Conservation (phyloP, 768 basidiomycete species). For the Agrocybe pediades region DNA sequence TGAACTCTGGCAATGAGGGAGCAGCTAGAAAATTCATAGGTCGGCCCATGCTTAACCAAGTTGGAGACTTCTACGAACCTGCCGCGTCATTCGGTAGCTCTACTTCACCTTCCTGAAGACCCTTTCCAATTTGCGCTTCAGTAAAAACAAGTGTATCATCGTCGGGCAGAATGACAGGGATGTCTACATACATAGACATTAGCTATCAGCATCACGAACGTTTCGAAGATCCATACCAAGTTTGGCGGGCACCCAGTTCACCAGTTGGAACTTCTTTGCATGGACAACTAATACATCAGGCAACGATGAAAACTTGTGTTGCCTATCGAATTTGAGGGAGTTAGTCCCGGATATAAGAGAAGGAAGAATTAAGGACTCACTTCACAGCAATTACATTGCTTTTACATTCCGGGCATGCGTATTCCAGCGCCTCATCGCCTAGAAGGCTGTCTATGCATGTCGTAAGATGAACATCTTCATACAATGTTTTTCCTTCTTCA, state of each 20-base stretch:
- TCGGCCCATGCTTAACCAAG: not conserved
- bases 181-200: constrained; percentile 54
- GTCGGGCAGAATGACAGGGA: constrained; percentile 74
- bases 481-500: constrained; percentile 63
- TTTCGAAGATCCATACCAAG: constrained; percentile 57
- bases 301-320: constrained; percentile 79
- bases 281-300: constrained; percentile 89
- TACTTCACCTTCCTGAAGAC: constrained; percentile 68
- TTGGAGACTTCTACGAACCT: constrained; percentile 17
- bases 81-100: constrained; percentile 62
- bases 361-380: constrained; percentile 42
- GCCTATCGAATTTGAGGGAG: constrained; percentile 43
- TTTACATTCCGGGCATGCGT: constrained; percentile 75
- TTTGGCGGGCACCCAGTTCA: constrained; percentile 97
- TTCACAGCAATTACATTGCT: constrained; percentile 71
- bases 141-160: constrained; percentile 62
- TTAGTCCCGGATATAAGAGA: not conserved
- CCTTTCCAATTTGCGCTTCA: constrained; percentile 61
- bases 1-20: constrained; percentile 60
- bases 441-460: constrained; percentile 63
- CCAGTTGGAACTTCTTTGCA: constrained; percentile 91
- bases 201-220: not conserved
- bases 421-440: constrained; percentile 71
- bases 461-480: constrained; percentile 60
- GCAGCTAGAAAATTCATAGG: constrained; percentile 24